Evolutionary conservation across 345 rosid genomes (phyloP), one percentile per base, ranked within the genome.

Genomic region (Linum usitatissimum): DNA sequence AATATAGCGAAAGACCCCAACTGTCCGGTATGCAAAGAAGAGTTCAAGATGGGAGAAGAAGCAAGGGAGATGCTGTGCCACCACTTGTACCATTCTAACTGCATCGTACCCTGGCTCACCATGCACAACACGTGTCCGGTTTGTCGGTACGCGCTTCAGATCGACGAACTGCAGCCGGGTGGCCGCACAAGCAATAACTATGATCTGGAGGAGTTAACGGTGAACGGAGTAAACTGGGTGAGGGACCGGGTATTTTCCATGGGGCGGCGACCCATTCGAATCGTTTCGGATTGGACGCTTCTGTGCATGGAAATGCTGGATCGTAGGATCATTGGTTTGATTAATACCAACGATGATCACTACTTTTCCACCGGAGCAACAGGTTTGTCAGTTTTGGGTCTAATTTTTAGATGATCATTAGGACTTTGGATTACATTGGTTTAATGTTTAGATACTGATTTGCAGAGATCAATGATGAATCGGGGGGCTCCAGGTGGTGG

Each of bases 1-100:
- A 34, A 34, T 7, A 34, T 34, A 34, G 17, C 51, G 9, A 28
- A 28, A 28, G 59, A 28, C 59, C 30, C 30, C 23, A 9, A 19
- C 59, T 18, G 98, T 64, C 86, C 96, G 0, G 75, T 91, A 38
- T 91, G 96, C 70, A 88, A 88, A 62, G 95, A 91, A 0, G 86
- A 82, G 57, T 86, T 86, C 6, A 78, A 70, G 70, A 64, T 82
- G 21, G 90, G 75, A 6, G 81, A 72, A 7, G 81, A 78, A 31
- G 87, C 59, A 0, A 80, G 67, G 68, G 86, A 79, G 71, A 62
- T 88, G 71, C 80, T 82, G 7, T 88, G 98, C 71, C 67, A 76
- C 60, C 98, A 91, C 73, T 57, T 84, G 51, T 91, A 84, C 20
- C 95, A 91, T 74, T 65, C 83, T 0, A 83, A 70, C 6, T 88